Evolutionary conservation across 495 filamentous ascomycete species (phyloP).

Genomic region (Penicillium angulare): DNA sequence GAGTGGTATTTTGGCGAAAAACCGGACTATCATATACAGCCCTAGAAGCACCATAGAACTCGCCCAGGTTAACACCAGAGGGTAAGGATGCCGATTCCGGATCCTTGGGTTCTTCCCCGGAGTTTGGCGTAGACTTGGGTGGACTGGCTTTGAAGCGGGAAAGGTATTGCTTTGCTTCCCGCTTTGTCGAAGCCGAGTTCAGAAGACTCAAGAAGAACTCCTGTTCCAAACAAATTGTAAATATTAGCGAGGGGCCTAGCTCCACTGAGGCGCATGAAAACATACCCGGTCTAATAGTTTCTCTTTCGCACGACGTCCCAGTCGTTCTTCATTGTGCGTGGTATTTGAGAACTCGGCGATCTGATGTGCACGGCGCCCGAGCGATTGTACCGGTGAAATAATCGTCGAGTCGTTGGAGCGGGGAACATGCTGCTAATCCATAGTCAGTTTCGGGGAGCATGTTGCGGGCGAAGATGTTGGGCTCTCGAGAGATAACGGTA

Average conservation of each 20-base stretch:
- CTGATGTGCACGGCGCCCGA: constrained; percentile 26
- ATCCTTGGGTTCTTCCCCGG: constrained; percentile 18
- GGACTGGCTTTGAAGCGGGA: constrained; percentile 64
- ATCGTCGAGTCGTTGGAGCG: constrained; percentile 13
- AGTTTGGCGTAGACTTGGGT: constrained; percentile 19
- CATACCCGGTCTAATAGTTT: constrained; percentile 46
- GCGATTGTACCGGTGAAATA: constrained; percentile 17
- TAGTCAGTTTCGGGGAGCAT: constrained; percentile 7
- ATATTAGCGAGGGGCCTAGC: neutral
- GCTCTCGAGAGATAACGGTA: constrained; percentile 4
- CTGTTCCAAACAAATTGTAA: constrained; percentile 44
- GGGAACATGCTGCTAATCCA: constrained; percentile 21
- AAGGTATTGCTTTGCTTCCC: constrained; percentile 86
- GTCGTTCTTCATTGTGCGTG: constrained; percentile 30
- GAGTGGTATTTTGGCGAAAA: constrained; percentile 52
- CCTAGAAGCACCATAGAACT: constrained; percentile 57
- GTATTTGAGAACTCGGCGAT: constrained; percentile 38
- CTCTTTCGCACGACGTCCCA: constrained; percentile 49
- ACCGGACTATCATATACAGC: constrained; percentile 63
- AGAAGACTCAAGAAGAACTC: constrained; percentile 82
- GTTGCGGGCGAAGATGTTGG: neutral
- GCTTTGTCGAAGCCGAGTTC: constrained; percentile 79
- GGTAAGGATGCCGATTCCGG: constrained; percentile 22
- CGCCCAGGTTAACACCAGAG: constrained; percentile 59
- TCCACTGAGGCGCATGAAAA: neutral